Evolutionary conservation across 2,329 filamentous ascomycete genomes (phyloP), one percentile per base, ranked within the genome.

Genomic region (Shiraia bambusicola): DNA sequence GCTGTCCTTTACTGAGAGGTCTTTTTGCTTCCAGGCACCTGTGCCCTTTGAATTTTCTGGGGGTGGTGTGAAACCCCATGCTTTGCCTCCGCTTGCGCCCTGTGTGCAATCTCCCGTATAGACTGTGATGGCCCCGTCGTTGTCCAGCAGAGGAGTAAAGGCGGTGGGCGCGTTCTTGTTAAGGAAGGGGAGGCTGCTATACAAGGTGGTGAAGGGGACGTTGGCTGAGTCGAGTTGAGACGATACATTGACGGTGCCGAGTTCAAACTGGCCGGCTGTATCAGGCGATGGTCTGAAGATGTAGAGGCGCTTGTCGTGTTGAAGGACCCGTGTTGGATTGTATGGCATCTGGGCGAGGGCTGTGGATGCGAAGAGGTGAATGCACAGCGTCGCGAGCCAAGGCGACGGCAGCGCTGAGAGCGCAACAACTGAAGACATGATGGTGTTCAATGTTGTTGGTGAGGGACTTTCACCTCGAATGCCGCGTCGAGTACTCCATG

Each of bases 281-380:
- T 58, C 41, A 27, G 75, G 69, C 24, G 69, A 72, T 10, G 85
- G 78, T 25, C 77, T 73, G 56, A 95, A 83, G 50, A 92, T 76
- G 66, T 93, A 95, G 45, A 83, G 82, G 24, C 80, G 63, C 13
- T 80, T 74, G 47, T 69, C 65, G 38, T 72, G 71, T 32, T 82
- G 76, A 43, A 92, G 78, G 37, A 94, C 77, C 22, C 80, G 82
- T 0, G 89, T 89, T 2, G 88, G 86, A 40, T 84, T 83, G 72
- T 94, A 95, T 17, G 88, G 89, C 37, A 89, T 76, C 34, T 72
- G 66, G 28, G 72, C 70, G n/a, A 37, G 35, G 36, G 48, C 44
- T 37, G 44, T 28, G 42, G 45, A 37, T 26, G 44, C 12, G 26
- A 47, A 7, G 6, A 54, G 41, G 10, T 28, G 19, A 8, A 47